Conservation (phyloP, 768 basidiomycete genomes). For the Mycena galericulata region DNA sequence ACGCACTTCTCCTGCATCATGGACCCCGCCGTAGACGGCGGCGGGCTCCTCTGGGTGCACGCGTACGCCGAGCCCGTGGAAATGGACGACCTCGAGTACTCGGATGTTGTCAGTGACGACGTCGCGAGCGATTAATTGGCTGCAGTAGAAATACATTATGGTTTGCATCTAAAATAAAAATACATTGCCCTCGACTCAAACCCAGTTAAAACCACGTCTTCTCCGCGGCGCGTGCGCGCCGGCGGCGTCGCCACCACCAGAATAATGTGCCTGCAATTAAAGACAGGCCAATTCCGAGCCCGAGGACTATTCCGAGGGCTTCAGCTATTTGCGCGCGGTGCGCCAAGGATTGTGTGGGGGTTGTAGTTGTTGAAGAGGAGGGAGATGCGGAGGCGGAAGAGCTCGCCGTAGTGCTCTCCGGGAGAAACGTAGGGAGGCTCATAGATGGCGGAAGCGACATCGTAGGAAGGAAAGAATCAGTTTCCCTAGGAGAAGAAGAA, state of each 20-base stretch:
- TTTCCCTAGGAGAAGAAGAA: constrained; percentile 24
- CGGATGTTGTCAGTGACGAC: background rate
- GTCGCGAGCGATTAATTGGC: constrained; percentile 15
- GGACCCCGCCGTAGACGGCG: constrained; percentile 50
- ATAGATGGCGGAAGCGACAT: constrained; percentile 50
- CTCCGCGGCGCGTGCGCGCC: constrained; percentile 22
- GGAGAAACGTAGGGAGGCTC: constrained; percentile 48
- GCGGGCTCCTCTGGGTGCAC: constrained; percentile 50
- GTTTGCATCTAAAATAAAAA: background rate
- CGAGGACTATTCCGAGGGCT: constrained; percentile 44
- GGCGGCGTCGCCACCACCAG: constrained; percentile 39
- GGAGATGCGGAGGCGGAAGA: constrained; percentile 21
- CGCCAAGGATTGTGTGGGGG: constrained; percentile 20
- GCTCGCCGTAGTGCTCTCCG: constrained; percentile 31
- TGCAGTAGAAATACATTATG: background rate
- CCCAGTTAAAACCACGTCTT: constrained; percentile 29
- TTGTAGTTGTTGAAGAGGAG: constrained; percentile 30
- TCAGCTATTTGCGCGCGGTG: constrained; percentile 34
- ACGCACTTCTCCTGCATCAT: constrained; percentile 55
- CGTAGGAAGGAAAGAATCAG: constrained; percentile 49
- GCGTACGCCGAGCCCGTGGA: constrained; percentile 39
- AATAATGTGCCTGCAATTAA: constrained; percentile 37
- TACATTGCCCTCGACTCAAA: background rate
- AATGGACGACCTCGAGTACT: constrained; percentile 19
- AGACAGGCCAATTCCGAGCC: constrained; percentile 46